phyloP scores from a whole-genome alignment of 2,329 filamentous ascomycete species.

The Drechslerella stenobrocha region DNA sequence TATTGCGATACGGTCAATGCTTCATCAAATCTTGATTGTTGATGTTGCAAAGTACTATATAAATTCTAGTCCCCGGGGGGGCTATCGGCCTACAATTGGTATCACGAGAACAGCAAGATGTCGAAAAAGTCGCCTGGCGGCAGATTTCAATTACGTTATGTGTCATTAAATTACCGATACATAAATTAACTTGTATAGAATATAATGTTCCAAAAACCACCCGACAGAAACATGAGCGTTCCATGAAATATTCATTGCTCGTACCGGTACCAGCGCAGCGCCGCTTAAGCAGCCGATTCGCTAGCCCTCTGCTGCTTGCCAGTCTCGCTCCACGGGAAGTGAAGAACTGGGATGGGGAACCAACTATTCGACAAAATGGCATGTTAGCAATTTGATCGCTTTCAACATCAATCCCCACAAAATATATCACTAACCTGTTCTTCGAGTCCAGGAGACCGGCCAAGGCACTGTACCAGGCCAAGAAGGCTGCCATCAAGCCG shows the following conservation, averaged over 20 bases:
- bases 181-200: too few species aligned
- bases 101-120: too few species aligned
- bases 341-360: conserved; percentile 51
- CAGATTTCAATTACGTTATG: too few species aligned
- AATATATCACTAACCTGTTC: conserved; percentile 55
- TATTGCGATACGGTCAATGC: too few species aligned
- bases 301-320: conserved; percentile 50
- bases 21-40: too few species aligned
- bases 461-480: conserved; percentile 85
- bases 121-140: too few species aligned
- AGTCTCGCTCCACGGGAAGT: conserved; percentile 56
- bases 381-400: conserved; percentile 20
- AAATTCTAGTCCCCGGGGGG: too few species aligned
- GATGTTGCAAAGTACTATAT: too few species aligned
- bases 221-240: too few species aligned
- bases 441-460: conserved; percentile 73
- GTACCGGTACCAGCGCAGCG: too few species aligned
- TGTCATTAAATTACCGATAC: background rate
- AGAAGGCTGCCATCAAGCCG: conserved; percentile 76
- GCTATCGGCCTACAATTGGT: too few species aligned
- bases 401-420: background rate
- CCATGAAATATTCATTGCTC: conserved; percentile 11
- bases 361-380: conserved; percentile 8
- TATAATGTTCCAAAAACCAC: conserved; percentile 7
- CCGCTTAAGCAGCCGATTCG: conserved; percentile 26